Evolutionary conservation across 2,329 filamentous ascomycete species (phyloP), one percentile per base, ranked within the genome.

Genomic region (Xylaria arbuscula): DNA sequence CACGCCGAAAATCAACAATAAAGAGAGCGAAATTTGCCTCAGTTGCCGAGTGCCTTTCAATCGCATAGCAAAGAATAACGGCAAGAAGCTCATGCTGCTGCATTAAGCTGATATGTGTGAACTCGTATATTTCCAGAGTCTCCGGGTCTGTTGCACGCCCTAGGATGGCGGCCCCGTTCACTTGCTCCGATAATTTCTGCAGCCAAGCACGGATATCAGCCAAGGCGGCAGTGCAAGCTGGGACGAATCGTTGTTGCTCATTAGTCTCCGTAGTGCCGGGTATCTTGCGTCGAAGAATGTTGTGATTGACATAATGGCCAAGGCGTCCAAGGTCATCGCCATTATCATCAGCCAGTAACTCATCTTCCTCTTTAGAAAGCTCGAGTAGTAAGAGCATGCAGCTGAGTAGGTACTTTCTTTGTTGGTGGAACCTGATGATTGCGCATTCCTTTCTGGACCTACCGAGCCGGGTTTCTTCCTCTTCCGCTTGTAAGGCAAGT

Each of bases 81-180:
- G 91, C 90, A 17, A 99, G 83, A 17, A 92, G 89, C 78, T 99
- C 95, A 77, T 99, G 97, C 79, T 99, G 95, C 76, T 93, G 90
- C 24, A 91, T 89, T 60, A 99, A 85, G 76, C 93, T 97, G 72
- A 88, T 83, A 53, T 91, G 89, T 75, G 97, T 93, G 75, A 93
- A 92, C 73, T 94, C 90, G 70, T 97, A 87, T 3, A 91, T 91
- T 77, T 97, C 93, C 72, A 91, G 85, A 65, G 91, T 85, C 72
- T 94, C 10, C 86, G 85, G 53, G 82, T 78, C 62, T 76, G 78
- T 50, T 80, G 83, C 83, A 71, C 92, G 89, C 3, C 92, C 92
- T 13, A 98, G 86, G 2, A 97, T 87, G 36, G 90, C 87, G 9
- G 90, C 89, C 63, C 92, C 92, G 65, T 93, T 90, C 47, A 93